Percentiles rank a stretch among this genome's conserved stretches.
phyloP scores from a whole-genome alignment of 176 grass and related monocot genomes.

The Leersia perrieri region DNA sequence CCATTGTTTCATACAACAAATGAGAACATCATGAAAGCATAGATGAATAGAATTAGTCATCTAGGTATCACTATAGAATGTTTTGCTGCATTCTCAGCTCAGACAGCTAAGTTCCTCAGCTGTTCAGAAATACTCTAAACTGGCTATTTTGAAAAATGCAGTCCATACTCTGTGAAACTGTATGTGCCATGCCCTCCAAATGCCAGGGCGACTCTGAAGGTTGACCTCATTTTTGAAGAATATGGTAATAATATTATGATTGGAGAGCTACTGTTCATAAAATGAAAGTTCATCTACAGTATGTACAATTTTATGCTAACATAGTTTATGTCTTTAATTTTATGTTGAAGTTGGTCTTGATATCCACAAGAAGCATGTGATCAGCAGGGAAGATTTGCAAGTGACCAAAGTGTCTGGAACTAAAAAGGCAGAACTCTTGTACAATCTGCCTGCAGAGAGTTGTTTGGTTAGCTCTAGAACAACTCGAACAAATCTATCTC shows the following conservation, averaged over 20 bases:
- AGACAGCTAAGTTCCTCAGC: conserved; percentile 20
- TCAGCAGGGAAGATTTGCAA: conserved; percentile 50
- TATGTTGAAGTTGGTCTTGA: conserved; percentile 79
- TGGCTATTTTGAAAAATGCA: conserved; percentile 49
- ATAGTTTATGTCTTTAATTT: conserved; percentile 18
- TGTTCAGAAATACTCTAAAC: conserved; percentile 24
- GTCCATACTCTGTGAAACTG: conserved; percentile 72
- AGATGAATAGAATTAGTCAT: not conserved
- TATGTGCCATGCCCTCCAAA: conserved; percentile 61
- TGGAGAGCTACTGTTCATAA: conserved; percentile 10
- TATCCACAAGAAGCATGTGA: conserved; percentile 68
- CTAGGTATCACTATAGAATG: conserved; percentile 4
- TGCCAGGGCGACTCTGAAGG: conserved; percentile 69
- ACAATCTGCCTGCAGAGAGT: conserved; percentile 42
- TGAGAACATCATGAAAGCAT: not conserved
- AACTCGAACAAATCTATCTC: conserved; percentile 27
- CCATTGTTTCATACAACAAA: not conserved
- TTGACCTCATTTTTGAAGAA: conserved; percentile 88
- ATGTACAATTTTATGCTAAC: conserved; percentile 26
- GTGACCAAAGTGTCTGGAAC: conserved; percentile 21
- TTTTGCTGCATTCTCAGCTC: not conserved
- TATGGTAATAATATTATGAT: conserved; percentile 59
- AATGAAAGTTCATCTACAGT: conserved; percentile 2
- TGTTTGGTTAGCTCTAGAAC: conserved; percentile 49
- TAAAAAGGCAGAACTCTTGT: conserved; percentile 25